Percentiles rank a stretch among this genome's conserved stretches.
Evolutionary conservation across 2,329 filamentous ascomycete species (phyloP).

Genomic region (Erysiphe pulchra): DNA sequence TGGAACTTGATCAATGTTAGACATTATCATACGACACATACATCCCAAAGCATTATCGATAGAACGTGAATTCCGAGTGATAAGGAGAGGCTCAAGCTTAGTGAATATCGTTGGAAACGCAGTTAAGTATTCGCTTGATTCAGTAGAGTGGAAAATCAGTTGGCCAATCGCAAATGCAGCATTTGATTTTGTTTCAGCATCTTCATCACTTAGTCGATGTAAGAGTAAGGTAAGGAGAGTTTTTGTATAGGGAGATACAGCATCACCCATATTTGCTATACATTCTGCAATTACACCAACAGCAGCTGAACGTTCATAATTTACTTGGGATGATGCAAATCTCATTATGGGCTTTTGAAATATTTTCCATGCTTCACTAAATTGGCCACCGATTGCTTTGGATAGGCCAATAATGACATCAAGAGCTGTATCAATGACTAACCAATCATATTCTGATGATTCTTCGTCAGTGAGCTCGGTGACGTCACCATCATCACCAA

Average conservation of each 20-base stretch:
- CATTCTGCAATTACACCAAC: constrained; percentile 85
- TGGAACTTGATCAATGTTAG: constrained; percentile 61
- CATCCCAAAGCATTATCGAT: constrained; percentile 88
- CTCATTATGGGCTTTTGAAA: constrained; percentile 82
- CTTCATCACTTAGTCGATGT: constrained; percentile 71
- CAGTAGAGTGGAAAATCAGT: constrained; percentile 56
- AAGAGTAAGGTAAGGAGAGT: constrained; percentile 55
- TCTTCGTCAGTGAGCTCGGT: constrained; percentile 38
- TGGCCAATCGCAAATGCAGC: constrained; percentile 78
- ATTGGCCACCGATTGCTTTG: constrained; percentile 54
- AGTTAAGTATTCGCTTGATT: constrained; percentile 43
- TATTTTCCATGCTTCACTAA: constrained; percentile 78
- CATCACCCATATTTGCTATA: constrained; percentile 56
- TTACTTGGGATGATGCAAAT: constrained; percentile 64
- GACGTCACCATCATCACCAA: constrained; percentile 57
- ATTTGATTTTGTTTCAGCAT: constrained; percentile 82
- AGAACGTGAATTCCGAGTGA: constrained; percentile 51
- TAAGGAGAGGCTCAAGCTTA: constrained; percentile 68
- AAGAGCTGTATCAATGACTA: constrained; percentile 79
- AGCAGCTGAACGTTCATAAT: constrained; percentile 67
- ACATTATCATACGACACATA: constrained; percentile 73
- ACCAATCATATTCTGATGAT: constrained; percentile 92
- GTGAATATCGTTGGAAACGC: constrained; percentile 53
- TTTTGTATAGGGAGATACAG: constrained; percentile 59
- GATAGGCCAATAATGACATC: constrained; percentile 74